Conservation (phyloP, 2,329 filamentous ascomycete species). For the Sordariomycetes sp. region DNA sequence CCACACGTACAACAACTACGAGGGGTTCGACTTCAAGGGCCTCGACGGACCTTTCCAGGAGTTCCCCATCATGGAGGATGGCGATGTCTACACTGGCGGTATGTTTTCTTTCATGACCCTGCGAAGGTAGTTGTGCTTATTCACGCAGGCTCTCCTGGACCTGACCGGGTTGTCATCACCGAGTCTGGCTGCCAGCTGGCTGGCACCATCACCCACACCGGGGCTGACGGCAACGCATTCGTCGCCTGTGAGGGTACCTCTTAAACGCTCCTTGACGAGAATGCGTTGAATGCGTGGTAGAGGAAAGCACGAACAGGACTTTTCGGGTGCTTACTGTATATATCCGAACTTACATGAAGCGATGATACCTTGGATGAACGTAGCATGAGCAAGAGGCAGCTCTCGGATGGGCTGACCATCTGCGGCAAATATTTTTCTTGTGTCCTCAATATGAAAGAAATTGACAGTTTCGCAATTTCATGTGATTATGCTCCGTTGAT, state of each 20-base stretch:
- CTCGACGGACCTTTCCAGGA: constrained; percentile 25
- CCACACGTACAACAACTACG: constrained; percentile 26
- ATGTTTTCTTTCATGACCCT: constrained; percentile 7
- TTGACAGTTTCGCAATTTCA: too few species aligned
- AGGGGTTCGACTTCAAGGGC: constrained; percentile 23
- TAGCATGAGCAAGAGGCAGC: too few species aligned
- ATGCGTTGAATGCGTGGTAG: too few species aligned
- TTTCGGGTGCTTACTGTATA: too few species aligned
- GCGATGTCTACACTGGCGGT: constrained; percentile 26
- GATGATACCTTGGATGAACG: too few species aligned
- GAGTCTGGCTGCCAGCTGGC: constrained; percentile 46
- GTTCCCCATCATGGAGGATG: constrained; percentile 24
- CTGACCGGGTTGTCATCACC: constrained; percentile 56
- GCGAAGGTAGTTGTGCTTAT: constrained; percentile 5
- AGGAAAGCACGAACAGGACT: too few species aligned
- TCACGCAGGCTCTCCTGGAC: constrained; percentile 37
- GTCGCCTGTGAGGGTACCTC: constrained; percentile 41
- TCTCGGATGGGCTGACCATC: too few species aligned
- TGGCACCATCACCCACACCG: constrained; percentile 61
- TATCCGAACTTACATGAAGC: too few species aligned
- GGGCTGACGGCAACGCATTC: constrained; percentile 59
- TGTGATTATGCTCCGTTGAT: too few species aligned
- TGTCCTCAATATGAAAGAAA: too few species aligned
- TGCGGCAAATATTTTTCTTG: too few species aligned
- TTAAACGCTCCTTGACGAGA: too few species aligned